Conservation (phyloP, 495 filamentous ascomycete genomes). For the Penicillium cataractarum region DNA sequence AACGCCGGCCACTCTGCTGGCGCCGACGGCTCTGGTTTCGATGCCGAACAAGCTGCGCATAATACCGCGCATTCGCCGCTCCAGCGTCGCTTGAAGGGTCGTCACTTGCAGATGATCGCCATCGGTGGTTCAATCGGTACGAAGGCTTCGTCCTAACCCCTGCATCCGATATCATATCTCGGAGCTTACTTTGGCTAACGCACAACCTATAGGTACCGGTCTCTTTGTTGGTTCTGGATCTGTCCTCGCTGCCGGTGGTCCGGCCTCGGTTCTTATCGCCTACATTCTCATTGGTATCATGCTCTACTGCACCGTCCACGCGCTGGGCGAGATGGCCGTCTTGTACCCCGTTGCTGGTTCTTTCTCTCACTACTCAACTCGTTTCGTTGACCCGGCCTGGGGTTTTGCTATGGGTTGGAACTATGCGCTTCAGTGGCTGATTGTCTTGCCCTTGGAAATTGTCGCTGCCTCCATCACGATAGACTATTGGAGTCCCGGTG, state of each 20-base stretch:
- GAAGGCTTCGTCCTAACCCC: slow-evolving; percentile 11
- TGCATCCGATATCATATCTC: background rate
- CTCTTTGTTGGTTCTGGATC: slow-evolving; percentile 87
- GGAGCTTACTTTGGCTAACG: background rate
- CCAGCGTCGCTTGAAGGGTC: slow-evolving; percentile 73
- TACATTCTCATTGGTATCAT: slow-evolving; percentile 84
- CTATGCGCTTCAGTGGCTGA: slow-evolving; percentile 93
- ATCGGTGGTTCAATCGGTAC: slow-evolving; percentile 93
- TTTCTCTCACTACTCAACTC: slow-evolving; percentile 88
- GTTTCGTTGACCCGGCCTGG: slow-evolving; percentile 94
- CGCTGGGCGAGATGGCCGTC: slow-evolving; percentile 90
- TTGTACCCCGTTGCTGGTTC: slow-evolving; percentile 89
- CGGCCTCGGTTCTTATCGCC: slow-evolving; percentile 80
- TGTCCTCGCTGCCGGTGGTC: slow-evolving; percentile 78
- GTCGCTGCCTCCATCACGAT: slow-evolving; percentile 89
- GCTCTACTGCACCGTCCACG: slow-evolving; percentile 91
- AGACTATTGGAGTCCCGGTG: slow-evolving; percentile 72
- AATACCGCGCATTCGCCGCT: slow-evolving; percentile 79
- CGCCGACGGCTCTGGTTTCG: slow-evolving; percentile 67
- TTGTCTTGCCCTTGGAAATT: slow-evolving; percentile 86
- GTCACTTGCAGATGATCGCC: slow-evolving; percentile 96
- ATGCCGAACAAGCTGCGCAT: slow-evolving; percentile 72
- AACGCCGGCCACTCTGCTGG: slow-evolving; percentile 56
- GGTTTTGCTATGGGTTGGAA: slow-evolving; percentile 99
- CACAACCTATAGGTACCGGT: slow-evolving; percentile 68